Evolutionary conservation across 768 basidiomycete species (phyloP).

Genomic region (Rhodotorula diobovata): DNA sequence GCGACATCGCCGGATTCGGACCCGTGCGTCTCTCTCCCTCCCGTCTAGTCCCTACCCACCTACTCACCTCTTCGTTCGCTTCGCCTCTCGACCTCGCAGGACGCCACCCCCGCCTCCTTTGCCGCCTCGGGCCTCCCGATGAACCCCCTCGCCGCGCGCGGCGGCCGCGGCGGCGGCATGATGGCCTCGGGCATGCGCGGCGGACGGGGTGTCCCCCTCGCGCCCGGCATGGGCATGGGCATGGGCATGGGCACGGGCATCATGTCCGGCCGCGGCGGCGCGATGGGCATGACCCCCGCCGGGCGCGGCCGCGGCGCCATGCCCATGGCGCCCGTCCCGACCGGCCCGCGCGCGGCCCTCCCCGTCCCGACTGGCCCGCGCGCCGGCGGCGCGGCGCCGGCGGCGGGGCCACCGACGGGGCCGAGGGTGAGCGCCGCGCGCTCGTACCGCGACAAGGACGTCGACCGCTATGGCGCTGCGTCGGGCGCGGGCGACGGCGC

Average conservation of each 20-base stretch:
- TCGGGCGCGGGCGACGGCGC: neutral
- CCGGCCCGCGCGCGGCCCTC: constrained; percentile 22
- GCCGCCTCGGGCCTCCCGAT: neutral
- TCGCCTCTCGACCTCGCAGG: neutral
- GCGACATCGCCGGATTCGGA: constrained; percentile 25
- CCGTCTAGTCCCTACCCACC: too few species aligned
- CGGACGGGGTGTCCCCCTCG: neutral
- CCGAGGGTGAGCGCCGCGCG: constrained; percentile 11
- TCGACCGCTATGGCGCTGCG: constrained; percentile 12
- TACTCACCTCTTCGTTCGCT: neutral
- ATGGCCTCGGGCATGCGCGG: neutral
- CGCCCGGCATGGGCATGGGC: constrained; percentile 1
- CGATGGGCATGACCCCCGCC: neutral
- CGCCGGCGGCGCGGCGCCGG: neutral
- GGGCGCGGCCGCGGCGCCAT: constrained; percentile 10
- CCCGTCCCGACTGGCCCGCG: constrained; percentile 30
- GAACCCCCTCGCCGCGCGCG: constrained; percentile 4
- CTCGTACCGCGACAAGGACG: constrained; percentile 35
- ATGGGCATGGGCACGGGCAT: neutral
- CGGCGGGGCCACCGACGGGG: too few species aligned
- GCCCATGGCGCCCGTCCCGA: constrained; percentile 6
- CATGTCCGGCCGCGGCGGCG: neutral
- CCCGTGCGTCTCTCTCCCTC: neutral
- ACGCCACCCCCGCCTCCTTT: constrained; percentile 13
- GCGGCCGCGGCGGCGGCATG: constrained; percentile 6